Percentiles rank a stretch among this genome's conserved stretches.
phyloP scores from a whole-genome alignment of 495 filamentous ascomycete species.

The Penicillium diatomitis region DNA sequence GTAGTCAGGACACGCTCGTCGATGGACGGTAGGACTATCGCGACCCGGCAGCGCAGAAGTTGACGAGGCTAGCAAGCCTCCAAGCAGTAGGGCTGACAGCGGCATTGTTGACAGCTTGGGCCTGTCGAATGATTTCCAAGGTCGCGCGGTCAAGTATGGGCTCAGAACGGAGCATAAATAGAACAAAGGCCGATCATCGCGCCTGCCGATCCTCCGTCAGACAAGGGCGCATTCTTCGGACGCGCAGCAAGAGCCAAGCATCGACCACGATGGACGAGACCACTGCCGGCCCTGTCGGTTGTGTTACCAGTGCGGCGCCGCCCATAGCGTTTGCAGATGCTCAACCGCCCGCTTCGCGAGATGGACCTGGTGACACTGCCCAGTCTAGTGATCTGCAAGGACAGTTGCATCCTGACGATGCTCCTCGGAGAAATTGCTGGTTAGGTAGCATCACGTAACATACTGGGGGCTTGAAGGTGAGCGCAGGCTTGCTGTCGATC shows the following conservation, averaged over 20 bases:
- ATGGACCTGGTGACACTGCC: not conserved
- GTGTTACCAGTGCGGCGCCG: too few relatives aligned
- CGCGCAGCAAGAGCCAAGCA: not conserved
- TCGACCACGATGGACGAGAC: not conserved
- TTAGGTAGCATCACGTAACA: slow-evolving; percentile 17
- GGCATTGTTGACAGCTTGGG: slow-evolving; percentile 6
- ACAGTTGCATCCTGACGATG: not conserved
- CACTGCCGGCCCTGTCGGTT: not conserved
- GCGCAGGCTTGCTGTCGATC: too few relatives aligned
- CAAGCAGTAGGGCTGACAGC: slow-evolving; percentile 15
- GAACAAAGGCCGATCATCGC: slow-evolving; percentile 2
- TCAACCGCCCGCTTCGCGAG: too few relatives aligned
- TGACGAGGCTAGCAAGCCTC: slow-evolving; percentile 18
- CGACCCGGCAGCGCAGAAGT: slow-evolving; percentile 17
- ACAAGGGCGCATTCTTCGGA: slow-evolving; percentile 14
- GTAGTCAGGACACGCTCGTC: slow-evolving; percentile 44
- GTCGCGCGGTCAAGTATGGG: too few relatives aligned
- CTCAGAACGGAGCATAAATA: not conserved
- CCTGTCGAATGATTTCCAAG: not conserved
- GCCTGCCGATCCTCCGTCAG: slow-evolving; percentile 14
- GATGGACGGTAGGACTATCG: slow-evolving; percentile 24
- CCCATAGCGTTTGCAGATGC: too few relatives aligned
- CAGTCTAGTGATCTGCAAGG: not conserved
- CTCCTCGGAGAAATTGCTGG: slow-evolving; percentile 7
- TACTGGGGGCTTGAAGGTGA: too few relatives aligned